Evolutionary conservation across 768 basidiomycete species (phyloP).

Genomic region (Boletellus emodensis): DNA sequence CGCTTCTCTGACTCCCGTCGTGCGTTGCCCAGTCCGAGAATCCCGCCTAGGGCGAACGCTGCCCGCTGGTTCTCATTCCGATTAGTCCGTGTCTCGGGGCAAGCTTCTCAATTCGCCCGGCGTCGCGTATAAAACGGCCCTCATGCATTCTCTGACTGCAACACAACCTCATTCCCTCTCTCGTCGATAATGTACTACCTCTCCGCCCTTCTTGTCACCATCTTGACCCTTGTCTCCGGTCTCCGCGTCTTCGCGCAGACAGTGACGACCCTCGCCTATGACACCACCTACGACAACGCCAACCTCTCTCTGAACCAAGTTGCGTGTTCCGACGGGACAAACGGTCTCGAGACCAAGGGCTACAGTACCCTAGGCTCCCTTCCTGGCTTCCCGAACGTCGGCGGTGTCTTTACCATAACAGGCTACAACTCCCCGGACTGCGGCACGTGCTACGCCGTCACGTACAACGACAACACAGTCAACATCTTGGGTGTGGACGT

Average conservation of each 20-base stretch:
- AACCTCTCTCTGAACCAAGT: conserved; percentile 26
- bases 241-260: conserved; percentile 22
- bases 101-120: background rate
- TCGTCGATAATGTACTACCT: conserved; percentile 26
- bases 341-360: conserved; percentile 34
- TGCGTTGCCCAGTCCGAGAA: background rate
- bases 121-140: conserved; percentile 18
- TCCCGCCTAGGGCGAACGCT: background rate
- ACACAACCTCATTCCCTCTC: background rate
- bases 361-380: conserved; percentile 37
- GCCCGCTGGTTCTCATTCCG: background rate
- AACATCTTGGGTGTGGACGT: conserved; percentile 54
- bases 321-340: conserved; percentile 37
- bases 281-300: conserved; percentile 34
- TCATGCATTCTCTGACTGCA: background rate
- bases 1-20: background rate
- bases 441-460: conserved; percentile 31
- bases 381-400: conserved; percentile 36
- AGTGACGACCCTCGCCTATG: conserved; percentile 32
- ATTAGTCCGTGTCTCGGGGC: background rate
- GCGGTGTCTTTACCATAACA: conserved; percentile 25
- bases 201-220: conserved; percentile 10
- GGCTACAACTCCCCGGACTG: conserved; percentile 24
- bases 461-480: conserved; percentile 34
- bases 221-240: conserved; percentile 12